These are phyloP conservation scores for Botrytis porri DNA, from an alignment of 2,329 filamentous ascomycete species.

Conservation along the genomic window DNA sequence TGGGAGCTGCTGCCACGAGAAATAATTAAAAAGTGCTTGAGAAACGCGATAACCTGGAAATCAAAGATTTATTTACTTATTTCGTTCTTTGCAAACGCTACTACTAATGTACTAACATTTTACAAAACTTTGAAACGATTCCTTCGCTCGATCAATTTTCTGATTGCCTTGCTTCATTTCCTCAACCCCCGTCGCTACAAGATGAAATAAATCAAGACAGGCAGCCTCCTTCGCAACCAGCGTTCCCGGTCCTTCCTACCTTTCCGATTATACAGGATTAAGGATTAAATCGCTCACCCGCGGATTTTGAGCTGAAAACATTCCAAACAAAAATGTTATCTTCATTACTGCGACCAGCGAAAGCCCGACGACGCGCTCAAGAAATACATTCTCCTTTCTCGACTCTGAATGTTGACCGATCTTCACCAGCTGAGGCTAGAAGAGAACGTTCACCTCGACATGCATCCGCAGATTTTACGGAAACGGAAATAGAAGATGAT, in stretches of 20 bases:
- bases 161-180: not conserved
- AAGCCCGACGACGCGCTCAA: conserved; percentile 34
- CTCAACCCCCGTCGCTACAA: not conserved
- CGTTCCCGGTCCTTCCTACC: not conserved
- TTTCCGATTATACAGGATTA: not conserved
- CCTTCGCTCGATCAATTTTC: not conserved
- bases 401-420: conserved; percentile 34
- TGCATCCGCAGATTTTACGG: conserved; percentile 63
- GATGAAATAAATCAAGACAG: conserved; percentile 9
- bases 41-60: conserved; percentile 15
- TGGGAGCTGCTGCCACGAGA: not conserved
- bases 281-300: not conserved
- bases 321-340: conserved; percentile 37
- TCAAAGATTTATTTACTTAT: not conserved
- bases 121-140: not conserved
- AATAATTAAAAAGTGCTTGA: not conserved
- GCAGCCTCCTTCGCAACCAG: not conserved
- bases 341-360: conserved; percentile 39
- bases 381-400: conserved; percentile 36
- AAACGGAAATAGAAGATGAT: conserved; percentile 54
- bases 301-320: not conserved
- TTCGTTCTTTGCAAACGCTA: not conserved
- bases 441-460: conserved; percentile 29
- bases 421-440: conserved; percentile 29
- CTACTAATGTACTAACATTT: not conserved